phyloP scores from a whole-genome alignment of 78 protist species.

The Chrysochromulina parva region DNA sequence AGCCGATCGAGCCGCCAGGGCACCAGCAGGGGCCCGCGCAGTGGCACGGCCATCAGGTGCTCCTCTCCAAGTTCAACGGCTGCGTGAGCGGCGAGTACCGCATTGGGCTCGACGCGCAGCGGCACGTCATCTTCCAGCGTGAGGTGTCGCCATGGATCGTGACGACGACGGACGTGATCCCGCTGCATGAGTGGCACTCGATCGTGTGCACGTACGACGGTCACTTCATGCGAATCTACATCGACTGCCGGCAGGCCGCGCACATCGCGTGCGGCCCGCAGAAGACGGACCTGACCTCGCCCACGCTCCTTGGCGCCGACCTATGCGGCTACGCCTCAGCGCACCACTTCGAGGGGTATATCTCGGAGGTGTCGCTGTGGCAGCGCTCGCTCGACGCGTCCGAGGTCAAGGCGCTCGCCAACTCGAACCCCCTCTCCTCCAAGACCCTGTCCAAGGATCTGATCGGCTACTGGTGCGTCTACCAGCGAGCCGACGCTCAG shows the following conservation, averaged over 20 bases:
- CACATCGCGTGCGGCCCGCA: conserved; percentile 29
- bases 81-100: conserved; percentile 34
- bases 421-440: not conserved
- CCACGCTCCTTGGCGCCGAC: not conserved
- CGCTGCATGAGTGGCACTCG: conserved; percentile 13
- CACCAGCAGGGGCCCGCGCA: conserved; percentile 31
- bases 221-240: not conserved
- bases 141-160: conserved; percentile 20
- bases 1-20: conserved; percentile 13
- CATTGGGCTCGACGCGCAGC: conserved; percentile 11
- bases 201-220: conserved; percentile 17
- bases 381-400: conserved; percentile 3
- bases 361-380: not conserved
- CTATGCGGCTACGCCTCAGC: conserved; percentile 5
- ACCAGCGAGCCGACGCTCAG: not conserved
- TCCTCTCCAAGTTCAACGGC: conserved; percentile 14
- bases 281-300: not conserved
- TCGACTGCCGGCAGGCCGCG: not conserved
- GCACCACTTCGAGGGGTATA: conserved; percentile 22
- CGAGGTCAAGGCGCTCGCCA: not conserved
- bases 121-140: conserved; percentile 10
- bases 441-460: not conserved
- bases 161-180: conserved; percentile 4
- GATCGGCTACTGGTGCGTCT: conserved; percentile 11
- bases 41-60: not conserved